Conservation (phyloP, 1,284 basidiomycete species). For the Thelephora terrestris region DNA sequence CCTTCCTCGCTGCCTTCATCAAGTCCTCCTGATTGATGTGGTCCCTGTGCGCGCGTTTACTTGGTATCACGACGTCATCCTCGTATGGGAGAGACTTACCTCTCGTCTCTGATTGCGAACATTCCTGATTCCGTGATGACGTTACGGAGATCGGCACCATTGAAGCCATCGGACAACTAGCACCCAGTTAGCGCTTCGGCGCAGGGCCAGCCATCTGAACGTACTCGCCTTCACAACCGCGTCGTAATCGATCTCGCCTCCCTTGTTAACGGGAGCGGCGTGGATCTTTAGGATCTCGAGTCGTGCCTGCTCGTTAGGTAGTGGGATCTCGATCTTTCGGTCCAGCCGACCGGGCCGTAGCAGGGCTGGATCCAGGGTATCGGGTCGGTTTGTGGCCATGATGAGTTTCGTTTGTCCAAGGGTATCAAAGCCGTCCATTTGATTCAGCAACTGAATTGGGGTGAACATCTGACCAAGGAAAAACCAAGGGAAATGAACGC, state of each 20-base stretch:
- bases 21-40: slow-evolving; percentile 92
- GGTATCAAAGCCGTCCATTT: slow-evolving; percentile 99
- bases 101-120: slow-evolving; percentile 97
- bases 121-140: slow-evolving; percentile 98
- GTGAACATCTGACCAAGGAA: background rate
- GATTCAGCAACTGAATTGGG: slow-evolving; percentile 76
- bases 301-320: slow-evolving; percentile 94
- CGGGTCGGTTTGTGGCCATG: slow-evolving; percentile 96
- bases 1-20: slow-evolving; percentile 96
- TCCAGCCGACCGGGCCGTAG: slow-evolving; percentile 94
- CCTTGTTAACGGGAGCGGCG: slow-evolving; percentile 89
- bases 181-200: background rate
- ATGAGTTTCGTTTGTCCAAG: slow-evolving; percentile 95
- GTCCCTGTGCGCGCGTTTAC: slow-evolving; percentile 42
- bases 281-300: slow-evolving; percentile 98
- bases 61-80: slow-evolving; percentile 1
- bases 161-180: slow-evolving; percentile 85
- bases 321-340: slow-evolving; percentile 95
- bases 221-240: slow-evolving; percentile 83
- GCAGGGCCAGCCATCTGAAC: background rate
- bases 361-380: slow-evolving; percentile 95
- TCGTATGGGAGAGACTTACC: slow-evolving; percentile 33
- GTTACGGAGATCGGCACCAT: slow-evolving; percentile 93
- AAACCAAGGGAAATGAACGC: slow-evolving; percentile 11
- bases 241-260: slow-evolving; percentile 92